Percentiles rank a stretch among this genome's conserved stretches.
Conservation (phyloP, 805 yeast genomes). For the Saturnispora mendoncae region DNA sequence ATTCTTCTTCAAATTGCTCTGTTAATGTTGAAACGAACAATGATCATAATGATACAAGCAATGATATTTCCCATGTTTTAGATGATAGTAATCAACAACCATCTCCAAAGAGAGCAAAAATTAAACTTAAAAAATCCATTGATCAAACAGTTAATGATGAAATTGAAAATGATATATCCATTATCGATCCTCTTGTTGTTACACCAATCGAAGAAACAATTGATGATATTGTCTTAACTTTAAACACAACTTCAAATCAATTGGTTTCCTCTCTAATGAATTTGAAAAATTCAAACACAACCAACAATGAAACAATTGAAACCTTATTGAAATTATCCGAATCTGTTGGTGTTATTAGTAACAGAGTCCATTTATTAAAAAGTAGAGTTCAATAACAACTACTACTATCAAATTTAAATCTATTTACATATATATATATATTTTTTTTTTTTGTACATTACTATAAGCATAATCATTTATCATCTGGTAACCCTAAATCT, state of each 20-base stretch:
- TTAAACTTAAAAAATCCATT: no score
- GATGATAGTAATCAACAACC: no score
- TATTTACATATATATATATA: neutral
- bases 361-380: neutral
- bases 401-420: neutral
- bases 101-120: no score
- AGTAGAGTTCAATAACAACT: no score
- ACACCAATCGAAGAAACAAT: neutral
- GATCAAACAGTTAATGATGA: no score
- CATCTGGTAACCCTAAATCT: conserved; percentile 31
- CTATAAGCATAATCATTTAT: conserved; percentile 9
- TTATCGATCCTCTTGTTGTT: no score
- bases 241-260: neutral
- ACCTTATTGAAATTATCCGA: neutral
- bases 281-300: neutral
- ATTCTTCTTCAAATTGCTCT: conserved; percentile 29
- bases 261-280: neutral
- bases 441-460: neutral
- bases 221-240: neutral
- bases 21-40: neutral
- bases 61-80: no score
- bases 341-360: neutral
- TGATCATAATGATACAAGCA: no score
- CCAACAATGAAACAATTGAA: neutral
- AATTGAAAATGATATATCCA: no score